Conservation (phyloP, 2,329 filamentous ascomycete species). For the Pezicula radicicola region DNA sequence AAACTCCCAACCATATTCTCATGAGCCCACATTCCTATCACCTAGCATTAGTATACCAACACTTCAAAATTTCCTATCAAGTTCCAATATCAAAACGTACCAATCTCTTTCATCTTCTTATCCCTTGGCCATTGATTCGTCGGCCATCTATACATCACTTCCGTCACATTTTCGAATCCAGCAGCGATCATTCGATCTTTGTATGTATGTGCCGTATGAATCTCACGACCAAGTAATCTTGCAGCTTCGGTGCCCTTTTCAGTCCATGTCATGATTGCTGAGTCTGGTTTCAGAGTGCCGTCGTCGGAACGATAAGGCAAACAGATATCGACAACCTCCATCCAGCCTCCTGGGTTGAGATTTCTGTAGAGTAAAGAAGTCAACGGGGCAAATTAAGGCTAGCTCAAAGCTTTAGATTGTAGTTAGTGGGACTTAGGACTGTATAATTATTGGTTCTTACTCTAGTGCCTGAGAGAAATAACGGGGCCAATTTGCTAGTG, state of each 20-base stretch:
- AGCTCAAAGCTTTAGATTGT: too few relatives aligned
- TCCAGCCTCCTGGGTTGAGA: constrained; percentile 21
- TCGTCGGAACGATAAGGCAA: constrained; percentile 29
- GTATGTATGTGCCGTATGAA: neutral
- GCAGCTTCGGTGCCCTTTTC: neutral
- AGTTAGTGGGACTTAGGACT: too few relatives aligned
- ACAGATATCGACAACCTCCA: constrained; percentile 25
- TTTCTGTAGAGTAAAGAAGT: neutral
- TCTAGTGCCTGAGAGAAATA: neutral
- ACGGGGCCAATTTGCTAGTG: neutral
- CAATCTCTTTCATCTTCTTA: constrained; percentile 33
- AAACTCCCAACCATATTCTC: constrained; percentile 13
- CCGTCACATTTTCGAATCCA: constrained; percentile 30
- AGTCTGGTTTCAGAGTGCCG: constrained; percentile 12
- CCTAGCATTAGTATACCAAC: neutral
- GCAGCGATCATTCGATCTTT: neutral
- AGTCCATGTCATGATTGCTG: neutral
- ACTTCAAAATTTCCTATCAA: neutral
- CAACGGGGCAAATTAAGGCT: neutral
- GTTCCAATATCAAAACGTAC: constrained; percentile 6
- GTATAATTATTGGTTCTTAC: neutral
- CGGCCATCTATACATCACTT: constrained; percentile 37
- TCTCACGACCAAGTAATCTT: neutral
- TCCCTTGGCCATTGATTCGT: constrained; percentile 38
- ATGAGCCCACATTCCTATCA: constrained; percentile 21